These are phyloP conservation scores for Colletotrichum trifolii DNA, from an alignment of 2,329 filamentous ascomycete species.

Conservation along the genomic window DNA sequence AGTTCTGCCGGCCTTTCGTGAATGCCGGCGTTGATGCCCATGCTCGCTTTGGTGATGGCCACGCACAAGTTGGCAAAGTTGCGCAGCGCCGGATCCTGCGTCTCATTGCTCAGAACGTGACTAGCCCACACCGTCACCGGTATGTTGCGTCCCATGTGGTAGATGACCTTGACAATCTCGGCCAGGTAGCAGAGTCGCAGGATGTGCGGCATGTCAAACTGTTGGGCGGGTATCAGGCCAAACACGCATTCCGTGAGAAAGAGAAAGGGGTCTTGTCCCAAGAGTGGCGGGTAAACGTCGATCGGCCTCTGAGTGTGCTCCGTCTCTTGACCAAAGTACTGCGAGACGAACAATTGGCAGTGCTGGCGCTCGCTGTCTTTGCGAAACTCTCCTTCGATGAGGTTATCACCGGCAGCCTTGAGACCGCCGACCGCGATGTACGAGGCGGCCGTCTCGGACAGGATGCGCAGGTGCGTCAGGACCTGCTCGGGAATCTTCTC, in stretches of 20 bases:
- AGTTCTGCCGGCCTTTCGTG: slow-evolving; percentile 42
- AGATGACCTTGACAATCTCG: slow-evolving; percentile 86
- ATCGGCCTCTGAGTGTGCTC: slow-evolving; percentile 53
- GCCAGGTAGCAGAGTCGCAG: slow-evolving; percentile 89
- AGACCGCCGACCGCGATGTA: slow-evolving; percentile 84
- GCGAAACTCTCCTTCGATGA: slow-evolving; percentile 73
- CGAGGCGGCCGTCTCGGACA: slow-evolving; percentile 88
- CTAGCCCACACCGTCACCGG: slow-evolving; percentile 61
- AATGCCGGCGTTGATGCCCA: slow-evolving; percentile 52
- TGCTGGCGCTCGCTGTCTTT: slow-evolving; percentile 78
- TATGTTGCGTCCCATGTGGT: slow-evolving; percentile 67
- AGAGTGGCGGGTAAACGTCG: slow-evolving; percentile 65
- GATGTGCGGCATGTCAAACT: slow-evolving; percentile 81
- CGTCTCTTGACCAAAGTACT: slow-evolving; percentile 58
- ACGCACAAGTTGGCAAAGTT: slow-evolving; percentile 68
- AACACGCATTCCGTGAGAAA: slow-evolving; percentile 85
- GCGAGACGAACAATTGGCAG: slow-evolving; percentile 77
- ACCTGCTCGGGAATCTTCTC: slow-evolving; percentile 86
- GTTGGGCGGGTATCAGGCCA: slow-evolving; percentile 73
- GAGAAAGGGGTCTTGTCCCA: slow-evolving; percentile 78
- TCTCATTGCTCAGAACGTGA: slow-evolving; percentile 54
- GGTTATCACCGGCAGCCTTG: slow-evolving; percentile 67
- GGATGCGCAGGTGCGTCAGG: slow-evolving; percentile 86
- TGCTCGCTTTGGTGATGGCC: slow-evolving; percentile 56
- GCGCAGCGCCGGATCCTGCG: slow-evolving; percentile 58